Evolutionary conservation across 345 rosid species (phyloP), one percentile per base, ranked within the genome.

Genomic region (Balakata baccata): DNA sequence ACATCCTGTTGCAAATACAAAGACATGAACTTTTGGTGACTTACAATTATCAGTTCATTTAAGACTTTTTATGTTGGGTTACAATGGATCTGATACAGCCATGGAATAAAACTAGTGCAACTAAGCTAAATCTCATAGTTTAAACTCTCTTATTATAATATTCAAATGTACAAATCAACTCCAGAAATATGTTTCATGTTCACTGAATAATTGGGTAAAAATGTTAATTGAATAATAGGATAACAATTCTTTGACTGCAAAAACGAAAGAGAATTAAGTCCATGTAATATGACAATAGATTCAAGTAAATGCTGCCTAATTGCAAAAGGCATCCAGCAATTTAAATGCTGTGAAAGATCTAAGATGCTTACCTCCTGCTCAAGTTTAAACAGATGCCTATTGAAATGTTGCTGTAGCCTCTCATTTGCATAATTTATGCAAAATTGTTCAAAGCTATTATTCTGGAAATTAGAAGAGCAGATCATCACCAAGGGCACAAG

Each of bases 391-490:
- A 95, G 79, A 85, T 95, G 98, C 22, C 98, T 83, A 67, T 86
- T 92, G 76, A 95, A 91, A 80, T 95, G 99, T 80, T 95, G 99
- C 69, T 95, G 99, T 80, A 95, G 82, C 81, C 99, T 89, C 84
- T 95, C 99, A 84, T 95, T 95, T 65, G 99, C 96, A 84, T 95
- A 95, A 81, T 95, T 95, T 73, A 95, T 95, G 80, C 97, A 95
- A 72, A 95, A 89, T 66, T 95, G 99, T 81, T 92, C 99, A 71
- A 95, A 95, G 82, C 94, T 88, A 81, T 95, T 95, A 64, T 86
- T 89, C 99, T 95, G 96, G 70, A 82, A 87, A 80, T 39, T 78
- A 46, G 71, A 25, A 76, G 67, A 75, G 23, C 38, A 49, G 14
- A 72, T 77, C 47, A 74, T 71, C 71, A 77, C 7, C 67, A 67